These are phyloP conservation scores for Carex scoparia DNA, from an alignment of 176 grass and related monocot genomes.

Conservation along the genomic window DNA sequence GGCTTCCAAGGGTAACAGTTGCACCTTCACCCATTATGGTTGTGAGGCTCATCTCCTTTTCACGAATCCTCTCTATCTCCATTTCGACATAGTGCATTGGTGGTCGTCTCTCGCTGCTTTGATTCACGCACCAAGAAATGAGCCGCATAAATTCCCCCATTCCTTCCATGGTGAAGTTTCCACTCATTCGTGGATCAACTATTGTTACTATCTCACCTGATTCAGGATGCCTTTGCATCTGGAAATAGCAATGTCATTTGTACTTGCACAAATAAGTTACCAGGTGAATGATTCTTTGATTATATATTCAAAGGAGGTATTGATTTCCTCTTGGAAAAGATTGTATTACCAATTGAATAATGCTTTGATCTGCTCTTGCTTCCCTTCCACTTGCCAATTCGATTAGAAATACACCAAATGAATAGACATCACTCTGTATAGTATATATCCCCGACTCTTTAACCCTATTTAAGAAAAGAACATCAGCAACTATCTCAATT, in stretches of 20 bases:
- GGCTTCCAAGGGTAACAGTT: conserved; percentile 90
- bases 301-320: conserved; percentile 10
- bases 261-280: not conserved
- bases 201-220: conserved; percentile 39
- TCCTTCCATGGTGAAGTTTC: conserved; percentile 55
- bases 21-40: conserved; percentile 55
- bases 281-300: conserved; percentile 23
- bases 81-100: conserved; percentile 68
- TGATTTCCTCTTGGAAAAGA: not conserved
- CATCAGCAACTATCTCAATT: not conserved
- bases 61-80: conserved; percentile 66
- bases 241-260: conserved; percentile 16
- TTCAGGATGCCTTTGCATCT: conserved; percentile 63
- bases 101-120: conserved; percentile 41
- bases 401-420: conserved; percentile 89
- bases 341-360: conserved; percentile 58
- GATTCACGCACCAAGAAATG: conserved; percentile 67
- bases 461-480: conserved; percentile 37
- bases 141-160: conserved; percentile 68
- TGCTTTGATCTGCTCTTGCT: conserved; percentile 47
- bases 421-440: conserved; percentile 72
- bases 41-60: conserved; percentile 74
- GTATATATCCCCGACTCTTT: conserved; percentile 61
- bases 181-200: conserved; percentile 52
- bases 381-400: conserved; percentile 69